Evolutionary conservation across 176 grass and related monocot species (phyloP).

Genomic region (Aegilops tauschii): DNA sequence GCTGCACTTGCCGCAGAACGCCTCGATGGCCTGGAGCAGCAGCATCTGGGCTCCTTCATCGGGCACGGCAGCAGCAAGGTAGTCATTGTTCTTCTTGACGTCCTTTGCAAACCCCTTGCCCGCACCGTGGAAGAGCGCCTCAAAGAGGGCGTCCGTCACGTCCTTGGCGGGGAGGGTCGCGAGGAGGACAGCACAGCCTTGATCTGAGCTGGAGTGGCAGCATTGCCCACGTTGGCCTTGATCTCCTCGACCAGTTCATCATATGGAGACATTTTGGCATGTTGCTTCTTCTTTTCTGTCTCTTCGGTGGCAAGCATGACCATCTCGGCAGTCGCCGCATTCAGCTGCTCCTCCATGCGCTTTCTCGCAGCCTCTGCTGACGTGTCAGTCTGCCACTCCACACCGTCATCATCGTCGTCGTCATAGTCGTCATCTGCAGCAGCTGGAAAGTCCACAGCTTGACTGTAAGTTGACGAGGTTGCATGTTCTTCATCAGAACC

Average conservation of each 20-base stretch:
- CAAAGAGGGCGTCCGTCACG: slow-evolving; percentile 55
- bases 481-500: slow-evolving; percentile 72
- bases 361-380: slow-evolving; percentile 68
- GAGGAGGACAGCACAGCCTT: slow-evolving; percentile 40
- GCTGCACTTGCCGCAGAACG: slow-evolving; percentile 46
- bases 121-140: slow-evolving; percentile 54
- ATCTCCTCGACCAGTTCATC: slow-evolving; percentile 48
- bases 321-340: slow-evolving; percentile 83
- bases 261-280: slow-evolving; percentile 4
- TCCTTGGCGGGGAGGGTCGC: slow-evolving; percentile 42
- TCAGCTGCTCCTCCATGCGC: slow-evolving; percentile 78
- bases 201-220: slow-evolving; percentile 40
- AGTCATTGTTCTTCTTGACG: slow-evolving; percentile 63
- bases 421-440: slow-evolving; percentile 36
- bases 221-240: slow-evolving; percentile 48
- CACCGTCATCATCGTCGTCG: slow-evolving; percentile 48
- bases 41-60: slow-evolving; percentile 46
- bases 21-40: slow-evolving; percentile 51
- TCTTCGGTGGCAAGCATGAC: slow-evolving; percentile 64
- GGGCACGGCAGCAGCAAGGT: slow-evolving; percentile 46
- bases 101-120: slow-evolving; percentile 81
- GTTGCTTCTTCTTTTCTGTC: slow-evolving; percentile 38
- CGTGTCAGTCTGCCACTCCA: slow-evolving; percentile 85
- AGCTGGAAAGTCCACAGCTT: slow-evolving; percentile 41
- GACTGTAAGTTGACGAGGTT: slow-evolving; percentile 44